phyloP scores from a whole-genome alignment of 75 land plant species.

The Sequoiadendron giganteum region DNA sequence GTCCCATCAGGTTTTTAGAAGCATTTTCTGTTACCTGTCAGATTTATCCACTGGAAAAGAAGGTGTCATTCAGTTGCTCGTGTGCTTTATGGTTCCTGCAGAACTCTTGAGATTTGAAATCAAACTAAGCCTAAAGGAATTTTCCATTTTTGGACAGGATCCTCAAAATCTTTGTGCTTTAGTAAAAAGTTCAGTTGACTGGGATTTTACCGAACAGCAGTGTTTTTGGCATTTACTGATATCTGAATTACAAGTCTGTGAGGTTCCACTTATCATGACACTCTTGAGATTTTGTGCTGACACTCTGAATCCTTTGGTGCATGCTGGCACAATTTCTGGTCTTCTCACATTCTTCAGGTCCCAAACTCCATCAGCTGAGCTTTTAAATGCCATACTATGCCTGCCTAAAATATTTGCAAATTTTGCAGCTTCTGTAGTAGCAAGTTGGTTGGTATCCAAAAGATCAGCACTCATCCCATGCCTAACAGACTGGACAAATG shows the following conservation, averaged over 20 bases:
- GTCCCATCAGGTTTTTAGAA: constrained; percentile 21
- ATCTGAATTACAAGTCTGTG: constrained; percentile 41
- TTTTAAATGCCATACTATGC: constrained; percentile 35
- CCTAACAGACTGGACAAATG: constrained; percentile 13
- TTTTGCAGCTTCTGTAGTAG: constrained; percentile 48
- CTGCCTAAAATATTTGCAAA: constrained; percentile 31
- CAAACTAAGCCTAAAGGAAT: constrained; percentile 37
- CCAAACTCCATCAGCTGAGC: constrained; percentile 33
- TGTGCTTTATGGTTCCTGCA: constrained; percentile 28
- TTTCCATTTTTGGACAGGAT: constrained; percentile 39
- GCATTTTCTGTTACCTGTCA: constrained; percentile 45
- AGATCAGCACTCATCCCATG: constrained; percentile 15
- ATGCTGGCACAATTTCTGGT: constrained; percentile 43
- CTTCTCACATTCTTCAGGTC: constrained; percentile 33
- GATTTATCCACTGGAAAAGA: constrained; percentile 43
- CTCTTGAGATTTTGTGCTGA: constrained; percentile 19
- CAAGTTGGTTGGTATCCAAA: constrained; percentile 37
- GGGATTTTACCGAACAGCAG: constrained; percentile 53
- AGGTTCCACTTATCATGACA: constrained; percentile 25
- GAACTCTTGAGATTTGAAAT: constrained; percentile 39
- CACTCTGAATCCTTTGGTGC: constrained; percentile 19
- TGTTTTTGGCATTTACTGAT: constrained; percentile 47
- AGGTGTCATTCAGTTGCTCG: constrained; percentile 28
- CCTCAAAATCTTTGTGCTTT: constrained; percentile 21
- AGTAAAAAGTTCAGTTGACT: constrained; percentile 37